phyloP scores from a whole-genome alignment of 1,284 basidiomycete genomes.

The Leccinum holopus region DNA sequence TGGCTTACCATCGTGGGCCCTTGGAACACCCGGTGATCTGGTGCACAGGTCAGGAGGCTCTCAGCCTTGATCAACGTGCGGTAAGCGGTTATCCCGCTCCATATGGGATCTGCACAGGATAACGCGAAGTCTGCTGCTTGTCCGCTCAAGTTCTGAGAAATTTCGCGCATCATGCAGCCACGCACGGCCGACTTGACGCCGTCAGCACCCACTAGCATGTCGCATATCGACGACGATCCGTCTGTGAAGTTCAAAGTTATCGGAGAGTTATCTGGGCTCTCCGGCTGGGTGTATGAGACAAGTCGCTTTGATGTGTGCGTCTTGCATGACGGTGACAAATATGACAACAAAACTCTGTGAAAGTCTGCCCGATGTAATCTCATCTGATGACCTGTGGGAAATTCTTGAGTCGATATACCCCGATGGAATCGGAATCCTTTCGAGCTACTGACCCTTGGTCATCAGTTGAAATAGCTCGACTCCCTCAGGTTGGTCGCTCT shows the following conservation, averaged over 20 bases:
- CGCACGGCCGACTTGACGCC: conserved; percentile 54
- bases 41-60: conserved; percentile 34
- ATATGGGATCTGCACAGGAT: conserved; percentile 37
- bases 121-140: conserved; percentile 16
- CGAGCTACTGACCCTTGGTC: conserved; percentile 45
- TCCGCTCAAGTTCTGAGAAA: conserved; percentile 19
- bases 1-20: conserved; percentile 18
- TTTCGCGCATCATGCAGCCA: conserved; percentile 38
- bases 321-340: conserved; percentile 34
- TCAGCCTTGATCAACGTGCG: conserved; percentile 40
- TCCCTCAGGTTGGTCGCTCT: conserved; percentile 50
- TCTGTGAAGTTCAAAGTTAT: conserved; percentile 46
- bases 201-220: conserved; percentile 52
- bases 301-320: conserved; percentile 42
- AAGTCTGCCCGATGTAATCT: conserved; percentile 47
- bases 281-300: conserved; percentile 36
- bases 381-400: conserved; percentile 38
- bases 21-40: conserved; percentile 36
- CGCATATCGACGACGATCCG: conserved; percentile 42
- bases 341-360: conserved; percentile 38
- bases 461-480: conserved; percentile 46
- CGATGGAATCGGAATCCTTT: not conserved
- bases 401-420: conserved; percentile 1
- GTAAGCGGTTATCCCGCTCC: conserved; percentile 45
- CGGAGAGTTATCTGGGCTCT: conserved; percentile 17